phyloP scores from a whole-genome alignment of 2,329 filamentous ascomycete genomes.

The Botrytis fabae region DNA sequence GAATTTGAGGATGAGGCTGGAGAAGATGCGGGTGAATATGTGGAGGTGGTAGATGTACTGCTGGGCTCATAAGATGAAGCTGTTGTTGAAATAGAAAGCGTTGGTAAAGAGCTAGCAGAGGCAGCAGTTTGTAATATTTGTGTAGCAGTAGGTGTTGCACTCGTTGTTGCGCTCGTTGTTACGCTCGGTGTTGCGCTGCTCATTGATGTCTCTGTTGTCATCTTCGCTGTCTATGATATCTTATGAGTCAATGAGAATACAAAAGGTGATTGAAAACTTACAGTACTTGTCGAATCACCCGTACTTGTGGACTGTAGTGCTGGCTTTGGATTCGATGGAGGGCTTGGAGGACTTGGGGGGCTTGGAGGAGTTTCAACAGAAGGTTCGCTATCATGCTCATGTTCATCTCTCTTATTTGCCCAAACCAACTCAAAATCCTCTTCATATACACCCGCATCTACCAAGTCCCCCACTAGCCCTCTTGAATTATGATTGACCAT shows the following conservation, averaged over 20 bases:
- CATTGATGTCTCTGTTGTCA: background rate
- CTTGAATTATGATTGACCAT: constrained; percentile 10
- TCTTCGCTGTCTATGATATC: background rate
- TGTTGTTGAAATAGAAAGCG: background rate
- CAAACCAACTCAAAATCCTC: constrained; percentile 13
- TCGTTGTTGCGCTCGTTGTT: background rate
- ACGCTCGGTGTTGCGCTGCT: background rate
- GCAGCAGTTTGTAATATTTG: background rate
- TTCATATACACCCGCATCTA: constrained; percentile 13
- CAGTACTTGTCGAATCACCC: background rate
- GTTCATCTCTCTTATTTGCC: constrained; percentile 8
- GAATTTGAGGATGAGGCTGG: background rate
- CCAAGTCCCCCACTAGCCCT: background rate
- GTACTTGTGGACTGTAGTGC: background rate
- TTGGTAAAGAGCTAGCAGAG: background rate
- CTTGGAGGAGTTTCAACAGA: background rate
- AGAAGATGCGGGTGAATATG: background rate
- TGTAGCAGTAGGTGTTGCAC: background rate
- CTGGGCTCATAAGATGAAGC: background rate
- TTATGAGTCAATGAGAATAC: background rate
- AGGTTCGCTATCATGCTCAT: background rate
- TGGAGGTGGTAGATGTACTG: background rate
- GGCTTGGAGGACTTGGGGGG: background rate
- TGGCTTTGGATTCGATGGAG: background rate
- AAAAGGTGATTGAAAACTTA: background rate